Conservation (phyloP, 208 protist genomes). For the Dictyostelium gargantuum region DNA sequence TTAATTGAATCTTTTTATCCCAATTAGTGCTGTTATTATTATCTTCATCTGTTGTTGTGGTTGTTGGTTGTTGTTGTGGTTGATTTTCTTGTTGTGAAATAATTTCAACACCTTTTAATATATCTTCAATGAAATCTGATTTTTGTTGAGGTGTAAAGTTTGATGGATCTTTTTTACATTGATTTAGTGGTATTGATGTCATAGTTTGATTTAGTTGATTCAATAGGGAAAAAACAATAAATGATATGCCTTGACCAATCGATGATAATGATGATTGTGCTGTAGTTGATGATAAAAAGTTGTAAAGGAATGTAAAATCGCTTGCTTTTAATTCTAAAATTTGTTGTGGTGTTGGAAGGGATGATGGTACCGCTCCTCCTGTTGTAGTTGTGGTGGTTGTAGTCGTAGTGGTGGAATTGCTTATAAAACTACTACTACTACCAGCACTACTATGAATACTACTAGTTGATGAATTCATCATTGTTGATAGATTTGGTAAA, state of each 20-base stretch:
- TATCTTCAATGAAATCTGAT: not conserved
- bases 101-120: not conserved
- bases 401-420: not conserved
- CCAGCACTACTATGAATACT: not conserved
- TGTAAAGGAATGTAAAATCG: slow-evolving; percentile 55
- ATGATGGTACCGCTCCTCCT: not conserved
- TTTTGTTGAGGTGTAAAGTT: not conserved
- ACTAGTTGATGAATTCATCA: too few relatives aligned
- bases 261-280: not conserved
- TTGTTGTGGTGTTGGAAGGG: not conserved
- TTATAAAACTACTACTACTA: not conserved
- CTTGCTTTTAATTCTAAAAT: slow-evolving; percentile 4
- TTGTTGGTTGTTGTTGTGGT: not conserved
- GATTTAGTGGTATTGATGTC: not conserved
- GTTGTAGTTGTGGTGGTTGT: not conserved
- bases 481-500: not conserved
- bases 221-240: not conserved
- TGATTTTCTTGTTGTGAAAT: not conserved
- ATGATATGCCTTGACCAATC: slow-evolving; percentile 52
- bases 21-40: not conserved
- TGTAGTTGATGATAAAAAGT: slow-evolving; percentile 6
- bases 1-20: slow-evolving; percentile 30
- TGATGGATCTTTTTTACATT: not conserved
- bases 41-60: not conserved
- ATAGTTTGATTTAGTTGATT: not conserved